phyloP scores from a whole-genome alignment of 345 rosid genomes.

The Acer negundo region DNA sequence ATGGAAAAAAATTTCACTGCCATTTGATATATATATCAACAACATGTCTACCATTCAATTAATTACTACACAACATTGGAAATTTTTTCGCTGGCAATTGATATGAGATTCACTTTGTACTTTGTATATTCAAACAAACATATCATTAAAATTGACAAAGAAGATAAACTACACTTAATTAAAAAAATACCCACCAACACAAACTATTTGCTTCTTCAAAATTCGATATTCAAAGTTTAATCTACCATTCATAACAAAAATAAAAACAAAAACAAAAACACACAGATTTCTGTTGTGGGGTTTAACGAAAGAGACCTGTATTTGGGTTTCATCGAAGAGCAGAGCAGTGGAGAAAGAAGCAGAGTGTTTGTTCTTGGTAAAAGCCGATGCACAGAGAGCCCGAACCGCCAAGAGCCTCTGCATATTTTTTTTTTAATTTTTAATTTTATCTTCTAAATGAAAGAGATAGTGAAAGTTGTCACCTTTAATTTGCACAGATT shows the following conservation, averaged over 20 bases:
- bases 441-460: too few species aligned
- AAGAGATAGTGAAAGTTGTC: too few species aligned
- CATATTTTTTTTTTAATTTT: conserved; percentile 30
- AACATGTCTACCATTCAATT: background rate
- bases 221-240: background rate
- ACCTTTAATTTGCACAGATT: background rate
- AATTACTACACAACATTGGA: background rate
- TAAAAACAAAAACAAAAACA: background rate
- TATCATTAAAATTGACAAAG: background rate
- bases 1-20: background rate
- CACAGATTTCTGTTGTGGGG: background rate
- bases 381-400: conserved; percentile 34
- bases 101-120: too few species aligned
- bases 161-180: background rate
- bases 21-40: too few species aligned
- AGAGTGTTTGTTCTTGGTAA: conserved; percentile 30
- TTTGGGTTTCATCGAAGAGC: conserved; percentile 88
- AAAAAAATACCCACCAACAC: background rate
- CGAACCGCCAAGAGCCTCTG: conserved; percentile 41
- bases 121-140: background rate
- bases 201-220: background rate
- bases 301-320: conserved; percentile 55
- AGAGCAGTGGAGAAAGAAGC: conserved; percentile 70
- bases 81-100: background rate
- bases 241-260: background rate